Evolutionary conservation across 345 rosid genomes (phyloP), one percentile per base, ranked within the genome.

Genomic region (Orychophragmus violaceus): DNA sequence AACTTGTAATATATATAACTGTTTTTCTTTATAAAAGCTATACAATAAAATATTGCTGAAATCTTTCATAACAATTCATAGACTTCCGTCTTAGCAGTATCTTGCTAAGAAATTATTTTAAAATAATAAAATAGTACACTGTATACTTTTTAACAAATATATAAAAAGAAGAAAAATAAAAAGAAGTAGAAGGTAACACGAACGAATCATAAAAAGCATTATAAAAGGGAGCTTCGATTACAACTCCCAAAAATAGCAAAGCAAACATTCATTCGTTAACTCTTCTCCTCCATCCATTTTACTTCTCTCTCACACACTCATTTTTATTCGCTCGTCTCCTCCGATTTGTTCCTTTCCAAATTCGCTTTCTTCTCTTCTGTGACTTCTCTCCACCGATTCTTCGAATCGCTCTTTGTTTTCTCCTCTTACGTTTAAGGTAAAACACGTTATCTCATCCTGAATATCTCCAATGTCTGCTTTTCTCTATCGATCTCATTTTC

Each of bases 251-350:
- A 64, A 63, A 55, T 71, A 64, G 76, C 5, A 64, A 45, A 62
- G 18, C 27, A 62, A 57, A 63, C 76, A 72, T 64, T 55, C 58
- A 44, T 51, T 55, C 36, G 55, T 58, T 22, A 65, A 42, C 71
- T 66, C 77, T 58, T 59, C 61, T 73, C 77, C 72, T 66, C 95
- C 87, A 79, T 37, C 58, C 63, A 13, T 48, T 42, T 23, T 46
- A 64, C 42, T 50, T 56, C 22, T 16, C 50, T 57, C 54, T 59
- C 76, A 52, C 73, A 67, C 73, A 0, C 8, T 48, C 25, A 21
- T 22, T 53, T 36, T 62, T 54, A 13, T 62, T 56, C 49, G 48
- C 32, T 37, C 58, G 51, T 13, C 61, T 27, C 25, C 39, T 30
- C 24, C 35, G 35, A 45, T 42, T 8, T 14, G 9, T 24, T 50